These are phyloP conservation scores for Heliamphora exappendiculata DNA, from an alignment of 148 eudicot species.

Conservation along the genomic window DNA sequence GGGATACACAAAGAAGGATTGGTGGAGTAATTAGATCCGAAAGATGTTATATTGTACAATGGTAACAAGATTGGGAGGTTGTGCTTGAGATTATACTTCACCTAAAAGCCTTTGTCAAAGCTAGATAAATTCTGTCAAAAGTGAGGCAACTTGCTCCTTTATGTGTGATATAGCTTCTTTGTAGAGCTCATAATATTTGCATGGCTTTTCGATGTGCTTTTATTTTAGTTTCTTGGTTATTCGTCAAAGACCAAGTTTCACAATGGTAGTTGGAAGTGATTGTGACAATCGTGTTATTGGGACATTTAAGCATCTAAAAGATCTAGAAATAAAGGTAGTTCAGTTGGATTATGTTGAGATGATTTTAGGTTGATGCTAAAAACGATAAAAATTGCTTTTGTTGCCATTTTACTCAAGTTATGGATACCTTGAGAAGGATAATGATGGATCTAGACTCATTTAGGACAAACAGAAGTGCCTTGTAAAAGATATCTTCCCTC, in stretches of 20 bases:
- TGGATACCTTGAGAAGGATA: neutral
- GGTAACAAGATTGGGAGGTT: neutral
- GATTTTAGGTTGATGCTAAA: neutral
- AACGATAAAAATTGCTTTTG: neutral
- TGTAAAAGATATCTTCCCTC: neutral
- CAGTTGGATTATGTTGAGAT: neutral
- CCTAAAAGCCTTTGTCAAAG: neutral
- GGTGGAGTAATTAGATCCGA: neutral
- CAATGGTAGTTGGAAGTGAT: neutral
- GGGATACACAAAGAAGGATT: neutral
- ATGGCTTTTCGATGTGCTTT: neutral
- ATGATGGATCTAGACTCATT: neutral
- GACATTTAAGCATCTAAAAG: neutral
- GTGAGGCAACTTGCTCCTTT: too few relatives aligned
- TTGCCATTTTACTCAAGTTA: neutral
- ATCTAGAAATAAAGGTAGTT: neutral
- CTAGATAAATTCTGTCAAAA: slow-evolving; percentile 1
- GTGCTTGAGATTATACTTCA: neutral
- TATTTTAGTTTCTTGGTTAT: neutral
- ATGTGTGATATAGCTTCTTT: too few relatives aligned
- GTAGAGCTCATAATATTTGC: too few relatives aligned
- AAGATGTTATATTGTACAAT: neutral
- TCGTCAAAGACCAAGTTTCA: neutral
- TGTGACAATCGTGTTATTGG: neutral
- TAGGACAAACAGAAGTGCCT: neutral